Evolutionary conservation across 352 stramenopile genomes (phyloP), one percentile per base, ranked within the genome.

Genomic region (Pythium rhizo-oryzae): DNA sequence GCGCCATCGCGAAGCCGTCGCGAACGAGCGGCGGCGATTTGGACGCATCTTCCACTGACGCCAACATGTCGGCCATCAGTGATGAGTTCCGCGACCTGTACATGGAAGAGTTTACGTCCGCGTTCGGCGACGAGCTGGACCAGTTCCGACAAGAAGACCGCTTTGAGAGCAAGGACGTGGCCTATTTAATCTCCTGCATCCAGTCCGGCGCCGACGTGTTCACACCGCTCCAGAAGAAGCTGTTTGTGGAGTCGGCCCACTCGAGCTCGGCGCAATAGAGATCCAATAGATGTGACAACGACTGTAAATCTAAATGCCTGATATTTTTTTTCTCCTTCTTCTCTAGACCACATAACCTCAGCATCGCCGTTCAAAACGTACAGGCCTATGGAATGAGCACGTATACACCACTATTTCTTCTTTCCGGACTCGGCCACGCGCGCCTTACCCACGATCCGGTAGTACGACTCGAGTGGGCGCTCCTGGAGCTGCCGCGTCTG

Each of bases 161-260:
- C 71, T 96, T 96, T 66, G 84, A 94, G 59, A 91, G 77, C 68
- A 93, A 90, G 64, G 89, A 96, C 72, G 89, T 96, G 69, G 80
- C 74, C 49, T 94, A 92, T 90, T 92, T 96, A 87, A 94, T 96
- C 71, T 92, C 85, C 44, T 92, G 86, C 66, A 94, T 96, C 68
- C 81, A 93, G 56, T 78, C 83, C 12, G 84, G 87, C 30, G 85
- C 75, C 52, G 87, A 96, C 73, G 75, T 94, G 53, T 96, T 94
- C 69, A 81, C 86, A 25, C 85, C 86, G 18, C 71, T 94, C 46
- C 86, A 96, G 65, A 88, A 96, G 63, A 88, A 86, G 71, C 83
- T 96, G 25, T 93, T 96, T 30, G 74, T 93, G 39, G 82, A 90
- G 65, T 88, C 85, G 6, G 70, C 85, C 24, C 63, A 69, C 37